Conservation (phyloP, 345 rosid genomes). For the Kandelia obovata region DNA sequence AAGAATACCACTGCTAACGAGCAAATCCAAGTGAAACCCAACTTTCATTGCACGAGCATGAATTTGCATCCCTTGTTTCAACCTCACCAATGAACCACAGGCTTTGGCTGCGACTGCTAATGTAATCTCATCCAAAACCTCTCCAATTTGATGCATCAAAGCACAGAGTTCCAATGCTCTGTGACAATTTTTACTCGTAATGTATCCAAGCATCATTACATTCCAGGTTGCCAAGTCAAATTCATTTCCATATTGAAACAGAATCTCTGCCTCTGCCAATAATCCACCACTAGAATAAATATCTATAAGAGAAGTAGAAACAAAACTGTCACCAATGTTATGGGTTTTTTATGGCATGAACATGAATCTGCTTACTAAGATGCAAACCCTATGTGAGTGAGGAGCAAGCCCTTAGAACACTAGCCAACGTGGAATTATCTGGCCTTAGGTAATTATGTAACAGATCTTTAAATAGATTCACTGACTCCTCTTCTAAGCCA, state of each 20-base stretch:
- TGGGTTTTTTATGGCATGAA: conserved; percentile 41
- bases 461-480: conserved; percentile 37
- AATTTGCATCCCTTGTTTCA: conserved; percentile 45
- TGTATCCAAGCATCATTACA: conserved; percentile 56
- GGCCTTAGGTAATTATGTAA: conserved; percentile 36
- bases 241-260: conserved; percentile 31
- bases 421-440: conserved; percentile 51
- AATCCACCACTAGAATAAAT: conserved; percentile 44
- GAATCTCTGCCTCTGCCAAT: conserved; percentile 48
- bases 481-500: conserved; percentile 41
- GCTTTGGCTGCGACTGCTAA: conserved; percentile 49
- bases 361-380: conserved; percentile 51
- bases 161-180: conserved; percentile 45
- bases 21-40: conserved; percentile 45
- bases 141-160: conserved; percentile 41
- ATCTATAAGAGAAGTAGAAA: conserved; percentile 55
- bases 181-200: conserved; percentile 29
- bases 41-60: conserved; percentile 47
- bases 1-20: conserved; percentile 47
- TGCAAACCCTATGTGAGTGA: conserved; percentile 40
- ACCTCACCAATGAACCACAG: conserved; percentile 40
- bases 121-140: conserved; percentile 43
- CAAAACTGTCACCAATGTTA: conserved; percentile 34
- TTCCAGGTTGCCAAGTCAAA: conserved; percentile 52
- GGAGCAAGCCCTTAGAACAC: conserved; percentile 51